A percentile compares a stretch with the other conserved stretches of the same genome.
Evolutionary conservation across 2,329 filamentous ascomycete species (phyloP).

Genomic region (Lachnellula occidentalis): DNA sequence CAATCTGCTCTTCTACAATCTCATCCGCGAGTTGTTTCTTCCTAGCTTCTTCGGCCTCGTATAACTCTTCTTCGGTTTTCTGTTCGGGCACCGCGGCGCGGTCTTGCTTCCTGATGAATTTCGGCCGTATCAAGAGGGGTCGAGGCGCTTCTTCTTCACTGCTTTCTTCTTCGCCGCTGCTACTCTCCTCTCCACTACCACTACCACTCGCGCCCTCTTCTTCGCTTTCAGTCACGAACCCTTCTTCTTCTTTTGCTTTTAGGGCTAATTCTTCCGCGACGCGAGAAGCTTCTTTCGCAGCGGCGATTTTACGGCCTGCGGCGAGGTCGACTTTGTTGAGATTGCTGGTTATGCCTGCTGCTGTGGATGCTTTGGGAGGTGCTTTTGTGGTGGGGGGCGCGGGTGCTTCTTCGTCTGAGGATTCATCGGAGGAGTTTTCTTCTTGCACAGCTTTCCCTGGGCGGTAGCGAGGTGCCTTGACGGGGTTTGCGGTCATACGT

Average conservation of each 20-base stretch:
- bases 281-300: constrained; percentile 42
- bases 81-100: constrained; percentile 32
- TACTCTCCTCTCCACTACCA: constrained; percentile 25
- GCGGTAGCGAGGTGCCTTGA: constrained; percentile 74
- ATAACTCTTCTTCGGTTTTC: constrained; percentile 37
- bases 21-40: constrained; percentile 69
- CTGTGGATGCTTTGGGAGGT: constrained; percentile 52
- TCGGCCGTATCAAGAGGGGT: constrained; percentile 55
- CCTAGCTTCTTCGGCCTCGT: constrained; percentile 53
- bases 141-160: constrained; percentile 54
- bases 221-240: constrained; percentile 57
- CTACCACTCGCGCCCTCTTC: constrained; percentile 29
- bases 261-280: constrained; percentile 40
- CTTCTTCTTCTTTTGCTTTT: constrained; percentile 47
- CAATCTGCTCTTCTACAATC: constrained; percentile 82
- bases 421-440: constrained; percentile 38
- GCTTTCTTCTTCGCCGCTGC: constrained; percentile 31
- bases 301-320: constrained; percentile 41
- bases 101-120: constrained; percentile 57
- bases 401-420: constrained; percentile 39
- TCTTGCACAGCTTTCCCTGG: constrained; percentile 69
- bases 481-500: constrained; percentile 89
- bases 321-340: constrained; percentile 48
- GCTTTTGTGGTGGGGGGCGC: constrained; percentile 27
- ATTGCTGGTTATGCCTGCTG: constrained; percentile 51